These are phyloP conservation scores for Hibiscus syriacus DNA, from an alignment of 345 rosid species.

Conservation along the genomic window DNA sequence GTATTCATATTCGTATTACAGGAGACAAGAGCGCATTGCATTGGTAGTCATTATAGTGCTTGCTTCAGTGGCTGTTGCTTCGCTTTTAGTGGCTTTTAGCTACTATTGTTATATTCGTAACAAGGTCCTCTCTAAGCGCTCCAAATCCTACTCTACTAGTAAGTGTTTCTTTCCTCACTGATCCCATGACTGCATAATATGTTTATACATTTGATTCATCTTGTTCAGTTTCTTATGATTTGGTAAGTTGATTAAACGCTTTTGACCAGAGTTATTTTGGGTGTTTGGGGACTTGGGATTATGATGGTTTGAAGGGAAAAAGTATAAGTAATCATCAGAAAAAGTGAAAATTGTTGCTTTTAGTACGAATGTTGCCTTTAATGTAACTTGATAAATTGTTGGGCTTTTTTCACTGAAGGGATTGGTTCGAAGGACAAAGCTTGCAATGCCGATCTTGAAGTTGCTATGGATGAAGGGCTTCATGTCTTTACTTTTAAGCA, in stretches of 20 bases:
- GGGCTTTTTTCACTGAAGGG: constrained; percentile 27
- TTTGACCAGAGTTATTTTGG: background rate
- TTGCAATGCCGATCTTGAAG: constrained; percentile 23
- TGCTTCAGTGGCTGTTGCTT: constrained; percentile 67
- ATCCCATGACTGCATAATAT: no score
- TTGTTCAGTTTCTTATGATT: background rate
- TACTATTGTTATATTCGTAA: constrained; percentile 88
- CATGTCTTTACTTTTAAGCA: constrained; percentile 77
- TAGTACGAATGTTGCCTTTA: background rate
- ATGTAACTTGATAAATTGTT: background rate
- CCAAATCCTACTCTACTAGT: constrained; percentile 37
- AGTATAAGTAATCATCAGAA: background rate
- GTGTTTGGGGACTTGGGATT: background rate
- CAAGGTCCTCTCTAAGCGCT: constrained; percentile 62
- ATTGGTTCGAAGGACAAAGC: constrained; percentile 44
- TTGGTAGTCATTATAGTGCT: constrained; percentile 66
- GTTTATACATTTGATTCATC: background rate
- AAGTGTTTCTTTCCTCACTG: background rate
- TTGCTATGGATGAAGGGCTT: constrained; percentile 44
- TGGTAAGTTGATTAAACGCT: background rate
- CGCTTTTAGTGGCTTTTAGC: constrained; percentile 75
- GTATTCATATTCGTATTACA: constrained; percentile 18
- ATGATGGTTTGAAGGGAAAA: background rate
- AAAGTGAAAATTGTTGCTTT: background rate
- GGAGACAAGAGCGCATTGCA: constrained; percentile 53